A percentile compares a stretch with the other conserved stretches of the same genome.
Conservation (phyloP, 2,329 filamentous ascomycete genomes). For the Nemania sp. region DNA sequence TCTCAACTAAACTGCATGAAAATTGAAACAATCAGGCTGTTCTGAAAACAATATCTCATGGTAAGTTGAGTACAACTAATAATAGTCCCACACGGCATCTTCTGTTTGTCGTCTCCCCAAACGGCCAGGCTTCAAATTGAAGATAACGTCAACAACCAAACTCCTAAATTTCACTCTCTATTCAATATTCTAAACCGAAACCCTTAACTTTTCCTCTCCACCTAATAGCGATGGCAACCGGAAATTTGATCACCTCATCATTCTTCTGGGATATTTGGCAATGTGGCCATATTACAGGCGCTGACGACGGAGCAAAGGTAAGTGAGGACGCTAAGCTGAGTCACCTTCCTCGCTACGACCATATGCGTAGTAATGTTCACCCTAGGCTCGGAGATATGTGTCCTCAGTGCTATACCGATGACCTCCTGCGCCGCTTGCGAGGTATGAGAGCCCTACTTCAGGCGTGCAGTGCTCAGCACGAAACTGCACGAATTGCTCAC, state of each 20-base stretch:
- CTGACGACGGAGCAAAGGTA: background rate
- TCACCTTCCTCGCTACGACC: background rate
- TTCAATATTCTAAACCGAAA: background rate
- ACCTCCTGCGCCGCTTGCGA: background rate
- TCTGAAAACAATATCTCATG: background rate
- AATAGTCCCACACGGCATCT: background rate
- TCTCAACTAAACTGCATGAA: background rate
- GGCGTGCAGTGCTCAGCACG: background rate
- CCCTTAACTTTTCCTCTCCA: background rate
- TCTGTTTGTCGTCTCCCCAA: background rate
- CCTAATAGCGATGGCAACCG: background rate
- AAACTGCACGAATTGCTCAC: background rate
- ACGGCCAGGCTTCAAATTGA: background rate
- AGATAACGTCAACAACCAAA: background rate
- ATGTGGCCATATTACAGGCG: slow-evolving; percentile 26
- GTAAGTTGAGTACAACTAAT: background rate
- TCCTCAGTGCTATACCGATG: background rate
- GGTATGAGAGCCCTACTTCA: background rate
- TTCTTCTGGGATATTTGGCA: slow-evolving; percentile 17
- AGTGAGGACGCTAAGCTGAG: background rate
- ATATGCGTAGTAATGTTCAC: background rate
- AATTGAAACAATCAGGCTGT: background rate
- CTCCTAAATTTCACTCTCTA: background rate
- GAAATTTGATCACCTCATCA: no score
- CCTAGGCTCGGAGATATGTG: background rate